Base-by-base conservation (phyloP, 1,139 yeast genomes). In the Candida sp. region DNA sequence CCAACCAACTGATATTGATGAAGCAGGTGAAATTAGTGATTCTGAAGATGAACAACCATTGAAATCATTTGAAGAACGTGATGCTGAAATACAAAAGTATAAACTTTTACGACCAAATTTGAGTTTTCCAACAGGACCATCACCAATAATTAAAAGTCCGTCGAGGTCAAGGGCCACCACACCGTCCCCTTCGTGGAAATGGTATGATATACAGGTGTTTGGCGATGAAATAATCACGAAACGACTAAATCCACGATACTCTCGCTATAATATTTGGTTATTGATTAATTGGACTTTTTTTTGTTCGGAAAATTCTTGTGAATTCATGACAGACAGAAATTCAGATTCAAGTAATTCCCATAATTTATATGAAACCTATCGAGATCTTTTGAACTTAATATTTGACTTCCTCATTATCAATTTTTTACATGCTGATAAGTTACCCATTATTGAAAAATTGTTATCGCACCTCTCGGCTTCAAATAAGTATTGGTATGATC, bases 211-310 rank as follows among this genome's bases (percentile, higher is more conserved):
- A 22, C 53, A 48, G 36, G 50, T 70, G 1, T 70, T 66, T 51
- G 73, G 64, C 43, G 75, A 70, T 22, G 48, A 51, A 5, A 43
- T 67, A 4, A 43, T 70, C 5, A 51, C 64, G 9, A 45, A 47
- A 9, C 56, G 53, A 38, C 49, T 68, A 15, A 59, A 58, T 39
- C 67, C 67, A 0, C 44, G 42, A 4, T 39, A 46, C 3, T 51
- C 53, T 27, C 29, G 45, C 4, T 70, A 63, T 48, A 54, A 51
- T 38, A 7, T 69, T 8, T 68, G 74, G 75, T 45, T 52, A 7
- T 47, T 70, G 37, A 45, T 68, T 5, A 60, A 62, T 41, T 70
- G 75, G 75, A 49, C 64, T 2, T 66, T 67, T 41, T 57, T 58
- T 47, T 70, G 75, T 52, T 67, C 70, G 9, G 63, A 62, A 19